Evolutionary conservation across 129 eudicot species (phyloP), one percentile per base, ranked within the genome.

Genomic region (Erigeron canadensis): DNA sequence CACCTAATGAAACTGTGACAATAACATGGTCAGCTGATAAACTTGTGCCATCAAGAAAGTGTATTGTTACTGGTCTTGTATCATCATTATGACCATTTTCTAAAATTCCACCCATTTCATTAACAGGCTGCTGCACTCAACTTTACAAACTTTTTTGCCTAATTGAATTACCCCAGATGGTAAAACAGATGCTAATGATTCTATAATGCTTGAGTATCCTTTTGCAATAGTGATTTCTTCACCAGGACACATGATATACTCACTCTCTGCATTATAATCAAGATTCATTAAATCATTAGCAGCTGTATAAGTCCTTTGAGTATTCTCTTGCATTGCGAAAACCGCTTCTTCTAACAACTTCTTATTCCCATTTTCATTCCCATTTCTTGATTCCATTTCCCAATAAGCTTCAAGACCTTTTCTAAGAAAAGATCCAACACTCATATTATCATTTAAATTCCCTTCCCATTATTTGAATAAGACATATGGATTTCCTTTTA

Each of bases 1-100:
- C 95, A 2, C 98, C 98, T 57, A 92, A 78, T 23, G 98, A 89
- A 41, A 92, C 98, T 19, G 98, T 92, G 45, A 92, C 84, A 73
- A 92, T 89, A 0, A 92, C 91, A 71, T 92, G 98, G 62, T 92
- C 98, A 6, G 98, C 98, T 28, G 59, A 65, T 63, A 89, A 43
- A 34, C 74, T 74, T 23, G 96, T 77, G 53, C 98, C 98, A 76
- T 92, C 98, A 57, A 55, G 16, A 79, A 92, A 92, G 79, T 85
- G 88, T 67, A 92, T 75, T 85, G 67, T 87, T 40, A 89, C 96
- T 16, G 98, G 95, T 44, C 80, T 77, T 70, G 19, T 37, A 55
- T 54, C 72, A 67, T 72, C 75, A 53, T 77, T 17, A 57, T 64
- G n/a, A 37, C 81, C 76, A 51, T 82, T 83, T 80, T 80, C 77